Evolutionary conservation across 768 basidiomycete genomes (phyloP).

Genomic region (Tremella yokohamensis): DNA sequence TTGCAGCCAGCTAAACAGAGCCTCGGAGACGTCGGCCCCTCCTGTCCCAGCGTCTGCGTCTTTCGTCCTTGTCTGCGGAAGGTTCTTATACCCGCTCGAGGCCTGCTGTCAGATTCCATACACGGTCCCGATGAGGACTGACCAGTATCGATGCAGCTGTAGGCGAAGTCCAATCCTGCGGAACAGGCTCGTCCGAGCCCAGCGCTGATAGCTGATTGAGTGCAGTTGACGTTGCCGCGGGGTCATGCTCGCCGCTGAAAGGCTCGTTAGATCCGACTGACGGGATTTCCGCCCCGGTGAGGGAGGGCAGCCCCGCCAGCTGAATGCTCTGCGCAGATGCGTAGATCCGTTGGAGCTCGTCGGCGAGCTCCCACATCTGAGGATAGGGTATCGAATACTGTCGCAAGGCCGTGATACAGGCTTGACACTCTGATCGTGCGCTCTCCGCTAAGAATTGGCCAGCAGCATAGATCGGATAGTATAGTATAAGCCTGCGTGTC

Average conservation of each 20-base stretch:
- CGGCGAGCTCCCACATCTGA: slow-evolving; percentile 73
- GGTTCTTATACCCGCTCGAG: slow-evolving; percentile 1
- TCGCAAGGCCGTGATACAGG: slow-evolving; percentile 77
- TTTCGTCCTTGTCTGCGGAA: slow-evolving; percentile 2
- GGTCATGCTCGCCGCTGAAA: neutral
- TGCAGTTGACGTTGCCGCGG: neutral
- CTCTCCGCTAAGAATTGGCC: slow-evolving; percentile 74
- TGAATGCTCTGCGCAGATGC: neutral
- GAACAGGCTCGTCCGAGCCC: neutral
- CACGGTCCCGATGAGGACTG: slow-evolving; percentile 1
- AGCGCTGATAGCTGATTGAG: neutral
- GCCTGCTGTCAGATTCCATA: slow-evolving; percentile 6
- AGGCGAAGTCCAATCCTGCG: neutral
- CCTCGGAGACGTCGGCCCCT: slow-evolving; percentile 1
- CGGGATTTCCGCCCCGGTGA: neutral
- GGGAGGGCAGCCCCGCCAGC: neutral
- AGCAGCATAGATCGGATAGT: slow-evolving; percentile 77
- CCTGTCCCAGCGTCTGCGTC: neutral
- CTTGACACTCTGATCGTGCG: slow-evolving; percentile 75
- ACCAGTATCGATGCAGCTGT: slow-evolving; percentile 1
- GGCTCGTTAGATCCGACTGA: neutral
- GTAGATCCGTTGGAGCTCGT: slow-evolving; percentile 56
- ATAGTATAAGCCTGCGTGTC: slow-evolving; percentile 79
- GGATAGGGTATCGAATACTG: slow-evolving; percentile 70
- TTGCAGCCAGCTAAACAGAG: slow-evolving; percentile 11